phyloP scores from a whole-genome alignment of 306 rosid genomes.

The Erythrophleum fordii region DNA sequence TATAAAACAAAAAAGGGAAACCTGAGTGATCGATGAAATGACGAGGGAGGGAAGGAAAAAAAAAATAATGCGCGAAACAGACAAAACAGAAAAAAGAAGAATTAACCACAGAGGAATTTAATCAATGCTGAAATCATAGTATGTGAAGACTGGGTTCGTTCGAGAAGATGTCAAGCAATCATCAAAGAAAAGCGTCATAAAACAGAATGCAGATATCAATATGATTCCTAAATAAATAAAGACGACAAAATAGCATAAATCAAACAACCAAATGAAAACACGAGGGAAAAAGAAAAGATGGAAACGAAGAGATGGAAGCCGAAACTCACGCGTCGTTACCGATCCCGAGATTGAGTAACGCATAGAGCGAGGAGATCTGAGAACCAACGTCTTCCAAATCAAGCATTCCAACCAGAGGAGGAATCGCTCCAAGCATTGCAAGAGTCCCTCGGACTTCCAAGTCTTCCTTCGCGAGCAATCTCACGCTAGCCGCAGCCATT shows the following conservation, averaged over 20 bases:
- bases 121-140: slow-evolving; percentile 1
- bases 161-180: background rate
- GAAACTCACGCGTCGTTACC: slow-evolving; percentile 85
- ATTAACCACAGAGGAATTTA: background rate
- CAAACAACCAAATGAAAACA: background rate
- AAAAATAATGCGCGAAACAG: slow-evolving; percentile 16
- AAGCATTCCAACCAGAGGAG: slow-evolving; percentile 90
- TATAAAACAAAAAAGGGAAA: background rate
- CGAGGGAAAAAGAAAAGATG: background rate
- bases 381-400: slow-evolving; percentile 62
- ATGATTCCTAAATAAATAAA: background rate
- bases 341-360: slow-evolving; percentile 94
- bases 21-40: background rate
- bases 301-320: background rate
- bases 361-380: slow-evolving; percentile 90
- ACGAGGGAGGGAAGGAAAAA: background rate
- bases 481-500: slow-evolving; percentile 69
- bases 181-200: background rate
- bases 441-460: slow-evolving; percentile 69
- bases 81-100: background rate
- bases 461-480: slow-evolving; percentile 77
- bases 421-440: slow-evolving; percentile 92
- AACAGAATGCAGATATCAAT: background rate
- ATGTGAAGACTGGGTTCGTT: background rate
- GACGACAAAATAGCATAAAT: background rate